A percentile compares a stretch with the other conserved stretches of the same genome.
These are phyloP conservation scores for Verticillium isaacii DNA, from an alignment of 2,329 filamentous ascomycete species.

Conservation along the genomic window DNA sequence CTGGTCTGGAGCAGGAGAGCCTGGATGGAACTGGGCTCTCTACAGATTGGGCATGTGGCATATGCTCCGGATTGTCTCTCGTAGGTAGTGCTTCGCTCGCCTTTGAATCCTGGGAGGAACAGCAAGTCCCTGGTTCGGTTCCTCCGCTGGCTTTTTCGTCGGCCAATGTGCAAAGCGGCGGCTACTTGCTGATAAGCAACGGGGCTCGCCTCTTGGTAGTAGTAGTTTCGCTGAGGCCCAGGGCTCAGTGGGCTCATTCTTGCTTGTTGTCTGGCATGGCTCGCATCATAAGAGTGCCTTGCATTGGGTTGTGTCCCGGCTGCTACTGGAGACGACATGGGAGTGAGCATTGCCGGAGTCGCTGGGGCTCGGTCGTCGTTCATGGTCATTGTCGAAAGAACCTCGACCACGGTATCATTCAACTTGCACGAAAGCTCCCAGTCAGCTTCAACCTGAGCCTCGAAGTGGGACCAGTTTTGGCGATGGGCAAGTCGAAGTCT, in stretches of 20 bases:
- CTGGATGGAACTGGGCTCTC: background rate
- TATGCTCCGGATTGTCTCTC: background rate
- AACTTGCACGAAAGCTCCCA: background rate
- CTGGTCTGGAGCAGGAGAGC: background rate
- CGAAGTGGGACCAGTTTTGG: background rate
- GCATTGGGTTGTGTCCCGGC: background rate
- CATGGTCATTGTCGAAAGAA: background rate
- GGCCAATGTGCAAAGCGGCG: background rate
- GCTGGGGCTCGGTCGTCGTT: background rate
- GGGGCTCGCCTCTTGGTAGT: background rate
- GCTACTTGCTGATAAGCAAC: background rate
- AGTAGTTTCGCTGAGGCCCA: background rate
- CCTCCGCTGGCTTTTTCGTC: background rate
- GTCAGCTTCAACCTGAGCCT: background rate
- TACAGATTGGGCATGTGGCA: background rate
- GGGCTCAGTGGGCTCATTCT: background rate
- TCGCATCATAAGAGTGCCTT: background rate
- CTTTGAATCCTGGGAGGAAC: background rate
- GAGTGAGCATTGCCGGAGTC: background rate
- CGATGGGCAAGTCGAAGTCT: background rate
- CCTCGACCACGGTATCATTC: background rate
- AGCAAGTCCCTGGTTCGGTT: background rate
- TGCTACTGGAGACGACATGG: background rate
- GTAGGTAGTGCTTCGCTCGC: background rate
- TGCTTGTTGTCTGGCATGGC: background rate